phyloP scores from a whole-genome alignment of 2,329 filamentous ascomycete genomes.

The Xylaria sp. region DNA sequence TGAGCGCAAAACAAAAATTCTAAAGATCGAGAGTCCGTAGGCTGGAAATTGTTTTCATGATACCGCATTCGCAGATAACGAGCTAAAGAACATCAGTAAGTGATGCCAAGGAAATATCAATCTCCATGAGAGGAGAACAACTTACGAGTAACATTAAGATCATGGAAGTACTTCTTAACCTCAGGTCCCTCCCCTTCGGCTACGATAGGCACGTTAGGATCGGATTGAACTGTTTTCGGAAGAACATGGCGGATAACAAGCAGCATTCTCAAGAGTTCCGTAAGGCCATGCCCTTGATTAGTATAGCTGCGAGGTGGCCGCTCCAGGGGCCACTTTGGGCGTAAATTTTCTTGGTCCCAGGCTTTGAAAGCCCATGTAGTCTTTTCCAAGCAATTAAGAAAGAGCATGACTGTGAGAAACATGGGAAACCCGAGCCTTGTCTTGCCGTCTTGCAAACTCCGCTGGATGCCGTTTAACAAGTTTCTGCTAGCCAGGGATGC shows the following conservation, averaged over 20 bases:
- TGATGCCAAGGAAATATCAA: constrained; percentile 2
- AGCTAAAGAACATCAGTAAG: constrained; percentile 44
- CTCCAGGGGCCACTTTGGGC: constrained; percentile 70
- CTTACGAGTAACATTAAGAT: constrained; percentile 68
- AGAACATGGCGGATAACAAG: constrained; percentile 68
- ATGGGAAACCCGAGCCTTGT: constrained; percentile 68
- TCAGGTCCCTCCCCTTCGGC: constrained; percentile 59
- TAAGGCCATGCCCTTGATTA: constrained; percentile 67
- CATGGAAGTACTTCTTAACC: constrained; percentile 64
- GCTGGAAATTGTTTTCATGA: constrained; percentile 62
- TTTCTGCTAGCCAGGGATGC: constrained; percentile 68
- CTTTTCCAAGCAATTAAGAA: constrained; percentile 74
- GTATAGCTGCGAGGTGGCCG: constrained; percentile 66
- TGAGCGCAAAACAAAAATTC: constrained; percentile 59
- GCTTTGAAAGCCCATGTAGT: constrained; percentile 75
- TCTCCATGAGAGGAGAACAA: constrained; percentile 29
- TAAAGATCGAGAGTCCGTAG: constrained; percentile 58
- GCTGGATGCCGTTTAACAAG: constrained; percentile 69
- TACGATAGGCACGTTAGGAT: constrained; percentile 60
- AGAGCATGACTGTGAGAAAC: constrained; percentile 69
- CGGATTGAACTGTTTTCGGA: constrained; percentile 60
- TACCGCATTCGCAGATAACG: constrained; percentile 58
- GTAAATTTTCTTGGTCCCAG: constrained; percentile 71
- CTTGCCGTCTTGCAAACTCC: constrained; percentile 69
- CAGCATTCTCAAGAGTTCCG: constrained; percentile 69